Conservation (phyloP, 495 filamentous ascomycete species). For the Podospora fimiseda region DNA sequence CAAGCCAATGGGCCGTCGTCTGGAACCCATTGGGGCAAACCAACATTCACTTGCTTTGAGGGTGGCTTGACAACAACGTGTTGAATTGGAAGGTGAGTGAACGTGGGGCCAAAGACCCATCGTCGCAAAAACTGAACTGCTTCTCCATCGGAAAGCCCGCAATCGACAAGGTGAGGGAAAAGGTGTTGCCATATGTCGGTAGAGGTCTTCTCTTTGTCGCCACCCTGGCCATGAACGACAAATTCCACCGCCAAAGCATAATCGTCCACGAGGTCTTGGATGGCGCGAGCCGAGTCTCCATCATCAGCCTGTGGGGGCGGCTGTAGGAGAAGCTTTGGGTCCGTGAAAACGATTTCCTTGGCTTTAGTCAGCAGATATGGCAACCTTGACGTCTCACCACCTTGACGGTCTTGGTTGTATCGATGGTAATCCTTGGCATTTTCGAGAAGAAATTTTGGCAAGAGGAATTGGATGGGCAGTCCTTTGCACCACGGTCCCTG, state of each 20-base stretch:
- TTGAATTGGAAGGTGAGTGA: background rate
- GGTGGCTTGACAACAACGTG: background rate
- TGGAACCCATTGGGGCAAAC: background rate
- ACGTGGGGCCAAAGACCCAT: background rate
- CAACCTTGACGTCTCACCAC: slow-evolving; percentile 4
- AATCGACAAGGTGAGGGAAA: background rate
- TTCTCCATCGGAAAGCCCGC: background rate
- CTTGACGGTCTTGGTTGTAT: background rate
- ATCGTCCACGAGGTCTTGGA: slow-evolving; percentile 16
- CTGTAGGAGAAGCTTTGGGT: slow-evolving; percentile 1
- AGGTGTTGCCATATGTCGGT: background rate
- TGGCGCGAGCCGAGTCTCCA: slow-evolving; percentile 5
- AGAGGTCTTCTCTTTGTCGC: background rate
- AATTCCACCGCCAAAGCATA: slow-evolving; percentile 15
- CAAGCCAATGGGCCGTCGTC: too few relatives aligned
- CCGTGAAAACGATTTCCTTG: slow-evolving; percentile 15
- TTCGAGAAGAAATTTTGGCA: slow-evolving; percentile 1
- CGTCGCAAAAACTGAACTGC: background rate
- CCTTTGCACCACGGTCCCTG: slow-evolving; percentile 19
- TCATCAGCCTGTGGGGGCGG: slow-evolving; percentile 12
- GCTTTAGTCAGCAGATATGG: slow-evolving; percentile 15
- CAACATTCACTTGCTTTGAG: background rate
- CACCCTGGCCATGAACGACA: slow-evolving; percentile 6
- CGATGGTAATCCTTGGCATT: background rate
- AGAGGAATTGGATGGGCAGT: slow-evolving; percentile 17